These are phyloP conservation scores for Echria macrotheca DNA, from an alignment of 495 filamentous ascomycete species.

Conservation along the genomic window DNA sequence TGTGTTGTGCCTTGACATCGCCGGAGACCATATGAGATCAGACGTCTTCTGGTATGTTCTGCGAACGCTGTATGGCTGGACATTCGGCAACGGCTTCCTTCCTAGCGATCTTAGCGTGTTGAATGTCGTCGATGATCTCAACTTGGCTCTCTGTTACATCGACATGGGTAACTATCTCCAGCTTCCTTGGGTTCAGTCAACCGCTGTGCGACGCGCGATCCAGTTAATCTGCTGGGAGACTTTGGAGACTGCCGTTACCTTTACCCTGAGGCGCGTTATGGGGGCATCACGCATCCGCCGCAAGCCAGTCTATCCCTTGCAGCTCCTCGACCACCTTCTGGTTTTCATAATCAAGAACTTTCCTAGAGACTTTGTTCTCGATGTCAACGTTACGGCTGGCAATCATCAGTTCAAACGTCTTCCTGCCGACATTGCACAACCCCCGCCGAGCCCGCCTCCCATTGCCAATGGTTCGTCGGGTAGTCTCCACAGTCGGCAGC, in stretches of 20 bases:
- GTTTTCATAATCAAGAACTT: constrained; percentile 43
- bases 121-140: constrained; percentile 35
- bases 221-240: constrained; percentile 49
- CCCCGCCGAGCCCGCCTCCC: constrained; percentile 16
- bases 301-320: constrained; percentile 5
- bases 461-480: constrained; percentile 21
- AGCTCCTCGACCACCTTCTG: constrained; percentile 34
- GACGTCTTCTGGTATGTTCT: constrained; percentile 44
- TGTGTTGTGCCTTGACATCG: constrained; percentile 37
- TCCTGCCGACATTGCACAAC: too few relatives aligned
- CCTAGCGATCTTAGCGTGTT: constrained; percentile 19
- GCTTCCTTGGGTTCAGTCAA: constrained; percentile 36
- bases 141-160: constrained; percentile 47
- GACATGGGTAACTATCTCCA: constrained; percentile 46
- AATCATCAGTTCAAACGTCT: too few relatives aligned
- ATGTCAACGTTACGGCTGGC: constrained; percentile 37
- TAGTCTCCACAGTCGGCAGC: constrained; percentile 16
- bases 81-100: constrained; percentile 13
- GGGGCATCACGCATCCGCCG: constrained; percentile 19
- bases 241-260: constrained; percentile 43
- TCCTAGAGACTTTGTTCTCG: constrained; percentile 45
- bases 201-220: constrained; percentile 42
- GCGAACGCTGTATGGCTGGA: constrained; percentile 45
- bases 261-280: constrained; percentile 24
- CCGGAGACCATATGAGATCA: constrained; percentile 44